Percentiles rank a stretch among this genome's conserved stretches.
Evolutionary conservation across 2,329 filamentous ascomycete species (phyloP).

Genomic region (Neocucurbitaria cava): DNA sequence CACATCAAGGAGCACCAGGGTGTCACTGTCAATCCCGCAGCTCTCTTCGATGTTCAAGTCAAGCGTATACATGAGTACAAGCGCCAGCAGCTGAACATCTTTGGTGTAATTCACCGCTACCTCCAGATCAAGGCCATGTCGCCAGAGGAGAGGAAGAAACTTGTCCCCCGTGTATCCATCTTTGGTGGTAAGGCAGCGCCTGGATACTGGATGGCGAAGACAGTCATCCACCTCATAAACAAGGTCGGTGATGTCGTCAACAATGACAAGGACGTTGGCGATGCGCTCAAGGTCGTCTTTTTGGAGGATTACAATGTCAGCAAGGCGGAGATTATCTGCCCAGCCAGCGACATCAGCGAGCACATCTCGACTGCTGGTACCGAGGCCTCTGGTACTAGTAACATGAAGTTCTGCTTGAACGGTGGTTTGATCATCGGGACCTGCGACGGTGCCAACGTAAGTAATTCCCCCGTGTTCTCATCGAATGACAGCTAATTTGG

Average conservation of each 20-base stretch:
- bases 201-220: slow-evolving; percentile 99
- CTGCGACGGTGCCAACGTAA: slow-evolving; percentile 94
- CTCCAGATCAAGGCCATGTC: slow-evolving; percentile 85
- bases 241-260: slow-evolving; percentile 90
- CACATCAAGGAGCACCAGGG: slow-evolving; percentile 85
- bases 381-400: slow-evolving; percentile 86
- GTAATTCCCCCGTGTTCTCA: slow-evolving; percentile 43
- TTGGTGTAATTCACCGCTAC: slow-evolving; percentile 95
- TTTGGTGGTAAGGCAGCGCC: slow-evolving; percentile 98
- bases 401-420: slow-evolving; percentile 99
- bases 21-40: slow-evolving; percentile 82
- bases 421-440: slow-evolving; percentile 97
- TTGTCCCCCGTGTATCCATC: slow-evolving; percentile 87
- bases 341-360: slow-evolving; percentile 95
- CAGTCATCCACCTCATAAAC: slow-evolving; percentile 96
- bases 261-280: slow-evolving; percentile 88
- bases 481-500: too few species aligned
- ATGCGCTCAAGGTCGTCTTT: slow-evolving; percentile 96
- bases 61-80: slow-evolving; percentile 99
- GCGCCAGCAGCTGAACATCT: slow-evolving; percentile 98
- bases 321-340: slow-evolving; percentile 96
- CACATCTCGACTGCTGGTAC: slow-evolving; percentile 98
- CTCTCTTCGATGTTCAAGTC: slow-evolving; percentile 96
- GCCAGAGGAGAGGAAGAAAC: slow-evolving; percentile 83
- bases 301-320: slow-evolving; percentile 98